These are phyloP conservation scores for Geoglossum cookeanum DNA, from an alignment of 2,329 filamentous ascomycete genomes.

Conservation along the genomic window DNA sequence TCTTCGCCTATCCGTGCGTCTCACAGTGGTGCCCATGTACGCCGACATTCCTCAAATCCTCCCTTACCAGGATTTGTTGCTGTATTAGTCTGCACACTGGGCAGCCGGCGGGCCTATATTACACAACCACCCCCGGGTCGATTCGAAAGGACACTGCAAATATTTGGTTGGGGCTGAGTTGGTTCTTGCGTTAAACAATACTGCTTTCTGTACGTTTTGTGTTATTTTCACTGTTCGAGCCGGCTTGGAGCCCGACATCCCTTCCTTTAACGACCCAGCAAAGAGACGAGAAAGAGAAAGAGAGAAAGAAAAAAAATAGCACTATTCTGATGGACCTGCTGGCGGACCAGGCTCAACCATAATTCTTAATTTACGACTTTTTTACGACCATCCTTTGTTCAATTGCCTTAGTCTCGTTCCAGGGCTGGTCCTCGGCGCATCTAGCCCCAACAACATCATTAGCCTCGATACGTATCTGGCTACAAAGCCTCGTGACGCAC, in stretches of 20 bases:
- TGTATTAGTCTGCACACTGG: neutral
- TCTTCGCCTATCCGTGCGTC: neutral
- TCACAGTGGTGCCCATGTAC: neutral
- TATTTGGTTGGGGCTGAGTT: neutral
- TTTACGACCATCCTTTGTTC: neutral
- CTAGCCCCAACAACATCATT: neutral
- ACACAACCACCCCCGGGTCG: neutral
- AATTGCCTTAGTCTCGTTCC: neutral
- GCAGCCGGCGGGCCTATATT: neutral
- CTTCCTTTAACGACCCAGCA: neutral
- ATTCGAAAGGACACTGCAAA: neutral
- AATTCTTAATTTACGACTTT: neutral
- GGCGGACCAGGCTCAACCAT: neutral
- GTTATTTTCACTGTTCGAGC: neutral
- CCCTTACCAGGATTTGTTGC: neutral
- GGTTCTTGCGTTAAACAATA: neutral
- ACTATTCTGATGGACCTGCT: neutral
- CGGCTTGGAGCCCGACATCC: neutral
- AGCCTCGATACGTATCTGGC: neutral
- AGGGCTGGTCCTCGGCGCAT: neutral
- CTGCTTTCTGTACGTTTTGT: neutral
- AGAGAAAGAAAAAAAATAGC: no score
- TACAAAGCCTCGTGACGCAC: neutral
- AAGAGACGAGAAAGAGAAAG: neutral
- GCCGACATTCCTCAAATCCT: neutral